These are phyloP conservation scores for Monilinia fructigena DNA, from an alignment of 2,329 filamentous ascomycete genomes.

Conservation along the genomic window DNA sequence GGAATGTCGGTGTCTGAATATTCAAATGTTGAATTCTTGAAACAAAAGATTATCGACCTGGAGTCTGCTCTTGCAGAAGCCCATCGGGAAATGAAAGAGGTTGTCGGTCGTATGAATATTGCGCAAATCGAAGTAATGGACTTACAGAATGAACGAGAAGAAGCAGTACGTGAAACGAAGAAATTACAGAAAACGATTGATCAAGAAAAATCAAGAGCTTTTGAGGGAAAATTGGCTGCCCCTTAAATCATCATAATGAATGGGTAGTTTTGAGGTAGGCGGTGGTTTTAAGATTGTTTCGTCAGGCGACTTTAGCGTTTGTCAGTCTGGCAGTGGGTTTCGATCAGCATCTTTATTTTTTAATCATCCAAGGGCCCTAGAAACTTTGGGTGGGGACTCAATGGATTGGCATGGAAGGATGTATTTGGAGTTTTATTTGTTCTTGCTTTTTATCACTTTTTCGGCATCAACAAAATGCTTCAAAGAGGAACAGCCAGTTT, in stretches of 20 bases:
- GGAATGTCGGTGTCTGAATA: slow-evolving; percentile 68
- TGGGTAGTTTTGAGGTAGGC: not conserved
- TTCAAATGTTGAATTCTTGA: slow-evolving; percentile 70
- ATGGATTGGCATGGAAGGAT: not conserved
- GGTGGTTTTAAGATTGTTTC: slow-evolving; percentile 20
- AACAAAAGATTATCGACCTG: slow-evolving; percentile 76
- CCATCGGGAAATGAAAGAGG: slow-evolving; percentile 79
- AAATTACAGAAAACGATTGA: slow-evolving; percentile 67
- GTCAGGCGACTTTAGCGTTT: slow-evolving; percentile 22
- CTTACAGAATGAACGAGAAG: slow-evolving; percentile 72
- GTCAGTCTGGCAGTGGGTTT: not conserved
- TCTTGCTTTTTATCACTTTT: slow-evolving; percentile 2
- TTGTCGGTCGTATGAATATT: slow-evolving; percentile 76
- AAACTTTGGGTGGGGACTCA: slow-evolving; percentile 1
- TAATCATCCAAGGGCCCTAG: not conserved
- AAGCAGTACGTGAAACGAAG: slow-evolving; percentile 69
- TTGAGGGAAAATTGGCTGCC: slow-evolving; percentile 36
- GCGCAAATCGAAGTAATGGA: slow-evolving; percentile 82
- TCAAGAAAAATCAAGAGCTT: slow-evolving; percentile 39
- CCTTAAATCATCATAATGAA: slow-evolving; percentile 29
- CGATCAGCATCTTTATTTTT: slow-evolving; percentile 7
- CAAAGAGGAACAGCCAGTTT: slow-evolving; percentile 2
- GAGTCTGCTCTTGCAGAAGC: slow-evolving; percentile 76
- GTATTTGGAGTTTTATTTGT: slow-evolving; percentile 16
- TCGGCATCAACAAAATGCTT: slow-evolving; percentile 9